These are phyloP conservation scores for Macrolepiota dolichaula DNA, from an alignment of 768 basidiomycete genomes.

Conservation along the genomic window DNA sequence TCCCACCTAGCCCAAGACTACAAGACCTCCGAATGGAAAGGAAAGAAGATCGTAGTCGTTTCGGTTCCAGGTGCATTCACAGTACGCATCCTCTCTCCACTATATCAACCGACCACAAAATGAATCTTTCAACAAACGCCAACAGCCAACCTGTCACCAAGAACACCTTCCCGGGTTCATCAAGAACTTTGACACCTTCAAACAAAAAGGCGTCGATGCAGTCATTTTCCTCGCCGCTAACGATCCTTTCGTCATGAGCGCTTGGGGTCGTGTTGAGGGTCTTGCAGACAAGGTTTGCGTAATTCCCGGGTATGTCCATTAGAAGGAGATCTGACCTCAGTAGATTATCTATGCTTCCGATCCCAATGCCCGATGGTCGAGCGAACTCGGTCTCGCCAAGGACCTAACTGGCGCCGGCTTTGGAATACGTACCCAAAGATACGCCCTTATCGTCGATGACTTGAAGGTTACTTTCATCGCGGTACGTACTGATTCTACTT, in stretches of 20 bases:
- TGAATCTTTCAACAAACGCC: neutral
- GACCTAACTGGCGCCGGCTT: slow-evolving; percentile 48
- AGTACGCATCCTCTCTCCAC: slow-evolving; percentile 38
- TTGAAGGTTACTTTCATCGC: slow-evolving; percentile 65
- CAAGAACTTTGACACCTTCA: slow-evolving; percentile 67
- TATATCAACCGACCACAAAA: neutral
- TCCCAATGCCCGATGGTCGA: slow-evolving; percentile 51
- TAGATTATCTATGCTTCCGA: slow-evolving; percentile 65
- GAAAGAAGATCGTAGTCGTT: slow-evolving; percentile 79
- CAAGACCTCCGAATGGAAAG: slow-evolving; percentile 65
- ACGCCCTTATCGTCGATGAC: slow-evolving; percentile 65
- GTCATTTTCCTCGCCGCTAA: slow-evolving; percentile 77
- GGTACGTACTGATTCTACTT: slow-evolving; percentile 31
- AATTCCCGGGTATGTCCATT: neutral
- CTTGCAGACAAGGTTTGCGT: slow-evolving; percentile 65
- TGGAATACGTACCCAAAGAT: slow-evolving; percentile 58
- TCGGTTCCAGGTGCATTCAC: slow-evolving; percentile 82
- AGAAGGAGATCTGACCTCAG: neutral
- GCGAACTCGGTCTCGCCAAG: slow-evolving; percentile 47
- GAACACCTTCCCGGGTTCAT: slow-evolving; percentile 67
- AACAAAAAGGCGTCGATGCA: slow-evolving; percentile 71
- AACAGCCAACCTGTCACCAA: slow-evolving; percentile 59
- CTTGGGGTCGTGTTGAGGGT: slow-evolving; percentile 55
- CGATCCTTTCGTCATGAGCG: slow-evolving; percentile 74
- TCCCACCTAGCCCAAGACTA: neutral